Conservation (phyloP, 1,284 basidiomycete genomes). For the Erythrobasidium hasegawianum region DNA sequence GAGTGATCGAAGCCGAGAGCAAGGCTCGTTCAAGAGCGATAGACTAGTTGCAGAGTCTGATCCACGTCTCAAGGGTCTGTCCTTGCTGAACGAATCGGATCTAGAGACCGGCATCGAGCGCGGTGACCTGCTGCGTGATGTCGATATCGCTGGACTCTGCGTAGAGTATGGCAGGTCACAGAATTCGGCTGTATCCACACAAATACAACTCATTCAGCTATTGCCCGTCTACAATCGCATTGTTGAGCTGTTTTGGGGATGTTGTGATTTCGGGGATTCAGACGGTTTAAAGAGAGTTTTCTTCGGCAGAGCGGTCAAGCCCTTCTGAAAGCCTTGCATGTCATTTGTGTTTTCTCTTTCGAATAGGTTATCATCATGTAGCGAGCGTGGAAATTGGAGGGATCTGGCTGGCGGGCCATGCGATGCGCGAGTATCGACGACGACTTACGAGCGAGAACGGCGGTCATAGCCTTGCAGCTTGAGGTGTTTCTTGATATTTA, state of each 20-base stretch:
- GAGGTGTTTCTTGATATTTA: no score
- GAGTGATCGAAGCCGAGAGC: background rate
- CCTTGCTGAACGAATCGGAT: conserved; percentile 6
- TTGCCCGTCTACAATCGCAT: no score
- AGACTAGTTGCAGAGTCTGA: background rate
- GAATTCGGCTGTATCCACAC: no score
- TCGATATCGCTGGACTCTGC: background rate
- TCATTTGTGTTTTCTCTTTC: conserved; percentile 21
- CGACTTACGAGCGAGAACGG: conserved; percentile 4
- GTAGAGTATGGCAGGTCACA: no score
- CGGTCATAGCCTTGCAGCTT: background rate
- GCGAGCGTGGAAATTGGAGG: background rate
- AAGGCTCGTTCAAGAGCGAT: no score
- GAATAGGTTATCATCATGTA: background rate
- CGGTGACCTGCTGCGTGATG: conserved; percentile 6
- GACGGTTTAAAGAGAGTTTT: background rate
- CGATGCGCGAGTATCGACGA: background rate
- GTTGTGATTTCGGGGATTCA: conserved; percentile 7
- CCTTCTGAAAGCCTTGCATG: conserved; percentile 36
- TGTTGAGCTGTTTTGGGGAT: background rate
- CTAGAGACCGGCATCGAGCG: conserved; percentile 11
- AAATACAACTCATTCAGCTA: no score
- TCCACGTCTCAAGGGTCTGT: background rate
- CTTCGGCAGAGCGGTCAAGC: background rate
- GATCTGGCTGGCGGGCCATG: background rate